Conservation (phyloP, 192 early-diverging fungal species). For the Coemansia sp. region DNA sequence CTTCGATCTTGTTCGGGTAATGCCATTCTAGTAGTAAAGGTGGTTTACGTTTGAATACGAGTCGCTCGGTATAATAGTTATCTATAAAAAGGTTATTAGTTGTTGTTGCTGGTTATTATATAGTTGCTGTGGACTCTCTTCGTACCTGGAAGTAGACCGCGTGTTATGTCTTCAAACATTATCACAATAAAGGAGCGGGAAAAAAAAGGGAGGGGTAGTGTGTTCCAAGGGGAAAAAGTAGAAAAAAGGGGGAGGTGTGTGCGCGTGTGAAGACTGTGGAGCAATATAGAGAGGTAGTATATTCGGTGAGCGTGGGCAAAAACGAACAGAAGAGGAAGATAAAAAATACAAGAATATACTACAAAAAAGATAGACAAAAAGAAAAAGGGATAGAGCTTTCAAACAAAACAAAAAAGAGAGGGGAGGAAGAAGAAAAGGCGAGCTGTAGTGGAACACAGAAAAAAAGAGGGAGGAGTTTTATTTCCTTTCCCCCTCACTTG, state of each 20-base stretch:
- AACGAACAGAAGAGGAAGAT: background rate
- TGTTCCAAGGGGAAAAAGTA: background rate
- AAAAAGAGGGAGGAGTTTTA: slow-evolving; percentile 2
- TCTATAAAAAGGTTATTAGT: background rate
- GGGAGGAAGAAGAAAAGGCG: too few relatives aligned
- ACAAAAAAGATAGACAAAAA: background rate
- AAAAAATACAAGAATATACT: background rate
- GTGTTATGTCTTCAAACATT: slow-evolving; percentile 26
- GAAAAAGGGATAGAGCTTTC: background rate
- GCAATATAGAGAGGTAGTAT: too few relatives aligned
- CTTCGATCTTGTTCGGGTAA: slow-evolving; percentile 54
- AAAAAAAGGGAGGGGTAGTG: too few relatives aligned
- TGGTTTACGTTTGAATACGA: slow-evolving; percentile 32
- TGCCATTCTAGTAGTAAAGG: slow-evolving; percentile 17
- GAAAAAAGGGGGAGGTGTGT: background rate
- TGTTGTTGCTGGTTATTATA: too few relatives aligned
- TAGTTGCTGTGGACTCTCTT: background rate
- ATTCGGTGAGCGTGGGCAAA: background rate
- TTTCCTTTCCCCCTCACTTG: background rate
- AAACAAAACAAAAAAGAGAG: too few relatives aligned
- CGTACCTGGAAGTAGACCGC: slow-evolving; percentile 31
- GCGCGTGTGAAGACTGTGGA: too few relatives aligned
- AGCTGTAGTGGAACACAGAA: too few relatives aligned
- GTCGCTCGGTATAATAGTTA: slow-evolving; percentile 29
- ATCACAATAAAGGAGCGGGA: background rate